phyloP scores from a whole-genome alignment of 2,329 filamentous ascomycete genomes.

The Neurospora sp. region DNA sequence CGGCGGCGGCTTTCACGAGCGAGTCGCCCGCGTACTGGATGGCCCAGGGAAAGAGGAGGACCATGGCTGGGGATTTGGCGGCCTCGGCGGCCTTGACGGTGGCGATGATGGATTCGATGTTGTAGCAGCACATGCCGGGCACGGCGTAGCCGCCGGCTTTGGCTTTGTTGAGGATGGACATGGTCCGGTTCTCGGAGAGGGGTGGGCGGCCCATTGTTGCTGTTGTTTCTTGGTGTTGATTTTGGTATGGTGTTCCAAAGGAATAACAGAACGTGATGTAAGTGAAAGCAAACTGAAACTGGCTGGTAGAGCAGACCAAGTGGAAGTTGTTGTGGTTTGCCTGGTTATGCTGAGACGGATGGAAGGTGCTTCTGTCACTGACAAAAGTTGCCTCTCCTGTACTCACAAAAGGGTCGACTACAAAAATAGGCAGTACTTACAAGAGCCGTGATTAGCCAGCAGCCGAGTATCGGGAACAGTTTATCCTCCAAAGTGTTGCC shows the following conservation, averaged over 20 bases:
- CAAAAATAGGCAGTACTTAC: neutral
- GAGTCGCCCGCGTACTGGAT: slow-evolving; percentile 52
- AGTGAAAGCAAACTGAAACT: neutral
- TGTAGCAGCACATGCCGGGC: slow-evolving; percentile 54
- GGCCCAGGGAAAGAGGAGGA: slow-evolving; percentile 68
- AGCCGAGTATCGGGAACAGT: neutral
- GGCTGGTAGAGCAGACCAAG: neutral
- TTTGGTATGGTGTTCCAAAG: neutral
- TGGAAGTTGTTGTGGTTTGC: neutral
- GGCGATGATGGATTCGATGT: slow-evolving; percentile 60
- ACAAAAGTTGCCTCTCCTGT: neutral
- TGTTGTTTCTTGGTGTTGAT: neutral
- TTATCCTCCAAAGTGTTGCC: neutral
- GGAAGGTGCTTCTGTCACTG: neutral
- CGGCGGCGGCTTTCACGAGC: slow-evolving; percentile 45
- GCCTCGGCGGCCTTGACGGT: slow-evolving; percentile 60
- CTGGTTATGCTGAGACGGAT: neutral
- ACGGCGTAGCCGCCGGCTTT: slow-evolving; percentile 47
- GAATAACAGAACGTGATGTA: neutral
- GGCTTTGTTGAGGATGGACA: slow-evolving; percentile 48
- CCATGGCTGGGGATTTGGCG: slow-evolving; percentile 57
- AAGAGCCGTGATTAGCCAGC: neutral
- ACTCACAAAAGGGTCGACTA: neutral
- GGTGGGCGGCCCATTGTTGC: slow-evolving; percentile 26
- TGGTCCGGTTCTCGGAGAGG: slow-evolving; percentile 38